A percentile compares a stretch with the other conserved stretches of the same genome.
phyloP scores from a whole-genome alignment of 176 grass and related monocot genomes.

The Cenchrus fungigraminus region DNA sequence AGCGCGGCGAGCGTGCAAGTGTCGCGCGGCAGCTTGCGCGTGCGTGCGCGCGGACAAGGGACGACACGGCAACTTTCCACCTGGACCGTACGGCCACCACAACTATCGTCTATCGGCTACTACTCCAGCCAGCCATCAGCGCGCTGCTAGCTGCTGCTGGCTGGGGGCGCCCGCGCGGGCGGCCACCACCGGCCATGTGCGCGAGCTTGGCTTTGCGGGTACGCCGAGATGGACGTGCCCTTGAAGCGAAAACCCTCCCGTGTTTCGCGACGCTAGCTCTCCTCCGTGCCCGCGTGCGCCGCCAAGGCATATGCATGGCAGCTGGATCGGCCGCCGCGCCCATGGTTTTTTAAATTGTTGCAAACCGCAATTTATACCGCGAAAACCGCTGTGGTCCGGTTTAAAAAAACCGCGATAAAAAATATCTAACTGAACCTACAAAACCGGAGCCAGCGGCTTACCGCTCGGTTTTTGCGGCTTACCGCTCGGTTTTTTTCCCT shows the following conservation, averaged over 20 bases:
- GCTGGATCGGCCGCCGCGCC: background rate
- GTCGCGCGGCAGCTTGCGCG: background rate
- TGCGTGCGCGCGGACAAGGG: background rate
- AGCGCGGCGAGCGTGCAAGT: slow-evolving; percentile 34
- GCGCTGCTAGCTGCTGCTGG: background rate
- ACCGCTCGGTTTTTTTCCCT: no score
- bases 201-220: slow-evolving; percentile 23
- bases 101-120: no score
- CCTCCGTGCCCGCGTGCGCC: background rate
- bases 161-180: background rate
- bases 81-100: background rate
- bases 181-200: slow-evolving; percentile 39
- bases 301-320: slow-evolving; percentile 11
- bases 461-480: no score
- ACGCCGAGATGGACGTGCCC: slow-evolving; percentile 12
- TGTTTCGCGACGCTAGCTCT: background rate
- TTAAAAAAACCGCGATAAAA: no score
- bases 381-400: no score
- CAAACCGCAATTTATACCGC: no score
- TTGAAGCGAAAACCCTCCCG: background rate
- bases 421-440: no score
- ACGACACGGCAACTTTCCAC: background rate
- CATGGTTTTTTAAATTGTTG: no score
- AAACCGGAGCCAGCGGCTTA: no score
- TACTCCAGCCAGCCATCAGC: background rate